phyloP scores from a whole-genome alignment of 129 eudicot species.

The Flaveria brownii region DNA sequence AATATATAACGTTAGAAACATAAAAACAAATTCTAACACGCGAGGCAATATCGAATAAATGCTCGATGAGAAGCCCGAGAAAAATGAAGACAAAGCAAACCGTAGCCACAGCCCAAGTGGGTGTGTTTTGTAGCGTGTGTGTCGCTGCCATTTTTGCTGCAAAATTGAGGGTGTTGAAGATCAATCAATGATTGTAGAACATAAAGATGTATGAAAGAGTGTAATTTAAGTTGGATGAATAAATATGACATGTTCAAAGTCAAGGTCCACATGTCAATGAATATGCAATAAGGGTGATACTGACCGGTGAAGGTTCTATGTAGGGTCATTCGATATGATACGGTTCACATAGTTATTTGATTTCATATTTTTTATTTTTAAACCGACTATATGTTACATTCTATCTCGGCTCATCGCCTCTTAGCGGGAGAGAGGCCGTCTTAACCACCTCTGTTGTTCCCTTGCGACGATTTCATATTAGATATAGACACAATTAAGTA shows the following conservation, averaged over 20 bases:
- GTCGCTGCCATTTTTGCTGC: constrained; percentile 16
- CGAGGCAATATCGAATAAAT: constrained; percentile 15
- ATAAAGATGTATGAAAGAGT: constrained; percentile 1
- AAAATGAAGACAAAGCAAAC: constrained; percentile 37
- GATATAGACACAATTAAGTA: neutral
- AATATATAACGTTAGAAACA: neutral
- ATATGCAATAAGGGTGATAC: constrained; percentile 24
- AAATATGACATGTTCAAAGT: constrained; percentile 21
- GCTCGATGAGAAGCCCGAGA: constrained; percentile 36
- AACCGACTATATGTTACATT: no score
- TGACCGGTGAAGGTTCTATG: constrained; percentile 22
- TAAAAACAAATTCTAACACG: neutral
- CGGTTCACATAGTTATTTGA: neutral
- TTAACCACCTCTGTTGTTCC: no score
- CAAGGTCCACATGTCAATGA: constrained; percentile 29
- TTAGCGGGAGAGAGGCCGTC: no score
- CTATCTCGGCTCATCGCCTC: no score
- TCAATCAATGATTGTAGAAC: neutral
- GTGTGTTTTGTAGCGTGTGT: constrained; percentile 18
- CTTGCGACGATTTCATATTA: neutral
- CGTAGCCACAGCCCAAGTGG: constrained; percentile 41
- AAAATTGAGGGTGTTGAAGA: neutral
- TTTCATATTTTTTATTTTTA: neutral
- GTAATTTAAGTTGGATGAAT: constrained; percentile 8
- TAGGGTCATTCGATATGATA: neutral